Evolutionary conservation across 2,329 filamentous ascomycete species (phyloP).

Genomic region (Fusarium phyllophilum): DNA sequence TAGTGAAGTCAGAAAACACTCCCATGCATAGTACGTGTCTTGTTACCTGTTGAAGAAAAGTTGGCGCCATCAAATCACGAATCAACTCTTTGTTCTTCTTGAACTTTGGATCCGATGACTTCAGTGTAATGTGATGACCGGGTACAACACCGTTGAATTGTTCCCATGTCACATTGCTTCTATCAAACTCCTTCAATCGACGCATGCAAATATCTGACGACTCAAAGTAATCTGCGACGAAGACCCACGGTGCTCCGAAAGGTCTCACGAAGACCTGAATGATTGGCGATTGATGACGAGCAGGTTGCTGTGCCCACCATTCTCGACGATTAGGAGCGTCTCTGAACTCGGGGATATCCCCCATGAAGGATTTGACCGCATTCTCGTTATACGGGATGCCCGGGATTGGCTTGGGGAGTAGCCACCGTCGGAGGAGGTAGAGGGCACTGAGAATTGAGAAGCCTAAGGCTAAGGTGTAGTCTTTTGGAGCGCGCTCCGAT

Average conservation of each 20-base stretch:
- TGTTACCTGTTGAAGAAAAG: constrained; percentile 22
- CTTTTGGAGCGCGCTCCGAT: not conserved
- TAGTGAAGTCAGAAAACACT: not conserved
- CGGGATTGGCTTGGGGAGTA: constrained; percentile 26
- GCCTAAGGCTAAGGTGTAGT: not conserved
- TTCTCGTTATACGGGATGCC: constrained; percentile 28
- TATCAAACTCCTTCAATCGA: constrained; percentile 31
- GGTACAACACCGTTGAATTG: constrained; percentile 8
- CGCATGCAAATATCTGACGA: constrained; percentile 28
- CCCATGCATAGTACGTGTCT: accelerated
- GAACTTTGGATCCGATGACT: constrained; percentile 17
- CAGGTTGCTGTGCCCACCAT: constrained; percentile 20
- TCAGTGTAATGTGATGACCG: constrained; percentile 8
- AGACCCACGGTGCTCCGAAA: constrained; percentile 21
- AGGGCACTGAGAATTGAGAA: not conserved
- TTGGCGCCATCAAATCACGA: constrained; percentile 29
- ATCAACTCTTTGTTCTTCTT: constrained; percentile 37
- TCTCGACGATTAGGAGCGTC: constrained; percentile 2
- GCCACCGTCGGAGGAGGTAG: not conserved
- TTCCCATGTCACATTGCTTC: not conserved
- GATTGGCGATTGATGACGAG: constrained; percentile 20
- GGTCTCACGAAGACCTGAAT: constrained; percentile 29
- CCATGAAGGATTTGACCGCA: constrained; percentile 23
- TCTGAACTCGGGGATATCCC: constrained; percentile 23
- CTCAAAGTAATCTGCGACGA: constrained; percentile 31